Evolutionary conservation across 2,329 filamentous ascomycete genomes (phyloP), one percentile per base, ranked within the genome.

Genomic region (Akanthomyces lecanii): DNA sequence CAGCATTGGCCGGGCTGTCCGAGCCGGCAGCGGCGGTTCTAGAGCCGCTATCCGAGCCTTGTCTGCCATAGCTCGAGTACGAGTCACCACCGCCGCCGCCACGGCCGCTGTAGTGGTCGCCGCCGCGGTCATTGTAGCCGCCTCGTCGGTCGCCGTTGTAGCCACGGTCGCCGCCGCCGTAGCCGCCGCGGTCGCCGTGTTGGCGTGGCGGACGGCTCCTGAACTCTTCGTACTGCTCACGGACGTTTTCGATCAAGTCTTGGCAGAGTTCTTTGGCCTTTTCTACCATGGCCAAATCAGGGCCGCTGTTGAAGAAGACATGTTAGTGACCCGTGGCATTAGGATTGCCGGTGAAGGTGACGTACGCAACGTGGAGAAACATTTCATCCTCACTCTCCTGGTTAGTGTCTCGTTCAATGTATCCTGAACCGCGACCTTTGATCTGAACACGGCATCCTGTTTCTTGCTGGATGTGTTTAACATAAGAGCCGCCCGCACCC

Each of bases 381-480:
- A 99, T 98, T 2, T 92, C 86, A 73, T 98, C 94, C 54, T 99
- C 94, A 67, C 92, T 96, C 77, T 99, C 95, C 48, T 82, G 85
- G 67, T 91, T 90, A n/a, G 92, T 96, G 38, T 89, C 86, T 53
- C 89, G 87, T 74, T 99, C 95, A 71, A 96, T 88, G 73, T 96
- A 99, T 16, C 95, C 95, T 60, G 93, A 98, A 45, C 93, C 93
- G 66, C 91, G 91, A 21, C 95, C 95, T 75, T 99, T 99, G 79
- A 99, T 99, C 75, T 99, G 95, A 30, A 99, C 95, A 69, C 94
- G 91, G 75, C 95, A 98, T 66, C 91, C 85, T 16, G 95, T 98
- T 76, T 97, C 92, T 73, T 93, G 88, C 77, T 98, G 95, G 67
- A 99, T 98, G 73, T 97, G 94, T 77, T 99, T 99, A 65, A 99